A percentile compares a stretch with the other conserved stretches of the same genome.
Evolutionary conservation across 176 grass and related monocot species (phyloP).

Genomic region (Musa acuminata): DNA sequence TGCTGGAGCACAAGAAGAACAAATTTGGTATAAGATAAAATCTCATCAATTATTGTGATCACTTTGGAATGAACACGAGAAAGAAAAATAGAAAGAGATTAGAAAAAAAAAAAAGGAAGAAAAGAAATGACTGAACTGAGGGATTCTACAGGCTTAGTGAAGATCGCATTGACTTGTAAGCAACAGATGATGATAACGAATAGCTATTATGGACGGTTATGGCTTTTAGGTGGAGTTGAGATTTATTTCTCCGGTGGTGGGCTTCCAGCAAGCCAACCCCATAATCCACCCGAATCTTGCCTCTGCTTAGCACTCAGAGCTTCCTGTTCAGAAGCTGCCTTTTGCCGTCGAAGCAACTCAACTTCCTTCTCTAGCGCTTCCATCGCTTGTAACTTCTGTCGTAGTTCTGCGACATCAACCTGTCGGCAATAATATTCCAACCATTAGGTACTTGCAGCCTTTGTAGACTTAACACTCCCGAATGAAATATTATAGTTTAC

Average conservation of each 20-base stretch:
- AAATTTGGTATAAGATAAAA: neutral
- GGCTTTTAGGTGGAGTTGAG: too few species aligned
- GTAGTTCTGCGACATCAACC: conserved; percentile 93
- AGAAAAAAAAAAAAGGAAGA: neutral
- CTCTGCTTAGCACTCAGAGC: conserved; percentile 53
- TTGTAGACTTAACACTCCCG: neutral
- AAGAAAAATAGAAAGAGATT: neutral
- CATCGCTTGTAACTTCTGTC: conserved; percentile 78
- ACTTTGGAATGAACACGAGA: neutral
- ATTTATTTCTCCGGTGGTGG: conserved; percentile 14
- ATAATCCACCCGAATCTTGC: conserved; percentile 71
- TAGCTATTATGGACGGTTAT: too few species aligned
- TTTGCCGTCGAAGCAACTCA: conserved; percentile 76
- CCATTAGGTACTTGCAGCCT: neutral
- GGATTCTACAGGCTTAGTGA: too few species aligned
- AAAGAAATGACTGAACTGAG: too few species aligned
- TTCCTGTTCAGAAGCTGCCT: conserved; percentile 67
- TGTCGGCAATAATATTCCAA: conserved; percentile 3
- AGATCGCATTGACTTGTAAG: neutral
- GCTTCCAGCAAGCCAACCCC: conserved; percentile 85
- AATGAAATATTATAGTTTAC: too few species aligned
- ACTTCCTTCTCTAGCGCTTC: conserved; percentile 79
- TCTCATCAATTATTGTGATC: neutral
- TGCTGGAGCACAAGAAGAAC: neutral
- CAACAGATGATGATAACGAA: neutral